Conservation (phyloP, 23 red algal genomes). For the Gracilaria domingensis region DNA sequence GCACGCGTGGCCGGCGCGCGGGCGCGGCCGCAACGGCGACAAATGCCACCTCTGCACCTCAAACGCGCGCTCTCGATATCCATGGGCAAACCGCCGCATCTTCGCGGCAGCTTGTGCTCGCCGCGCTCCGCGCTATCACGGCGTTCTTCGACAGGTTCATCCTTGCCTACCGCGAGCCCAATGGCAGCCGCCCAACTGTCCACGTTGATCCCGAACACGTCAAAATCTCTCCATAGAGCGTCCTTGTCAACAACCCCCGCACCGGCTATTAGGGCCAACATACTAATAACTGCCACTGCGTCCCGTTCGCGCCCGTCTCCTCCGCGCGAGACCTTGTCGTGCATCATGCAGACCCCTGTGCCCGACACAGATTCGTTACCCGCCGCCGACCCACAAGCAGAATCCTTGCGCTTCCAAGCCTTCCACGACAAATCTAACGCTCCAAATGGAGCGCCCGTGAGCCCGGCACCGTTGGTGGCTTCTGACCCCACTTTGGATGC, state of each 20-base stretch:
- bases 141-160: conserved; percentile 19
- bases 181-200: conserved; percentile 16
- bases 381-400: conserved; percentile 8
- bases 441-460: background rate
- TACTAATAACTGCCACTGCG: background rate
- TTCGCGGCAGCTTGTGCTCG: background rate
- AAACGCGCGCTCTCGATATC: background rate
- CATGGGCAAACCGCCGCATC: background rate
- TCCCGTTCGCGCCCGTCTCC: background rate
- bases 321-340: background rate
- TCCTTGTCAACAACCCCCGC: background rate
- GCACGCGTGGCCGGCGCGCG: background rate
- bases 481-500: background rate
- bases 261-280: background rate
- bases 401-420: background rate
- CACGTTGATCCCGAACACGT: conserved; percentile 25
- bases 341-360: background rate
- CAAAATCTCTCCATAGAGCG: background rate
- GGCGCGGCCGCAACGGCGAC: background rate
- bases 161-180: background rate
- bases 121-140: background rate
- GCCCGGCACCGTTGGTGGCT: background rate
- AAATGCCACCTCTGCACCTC: background rate
- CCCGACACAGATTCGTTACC: conserved; percentile 3
- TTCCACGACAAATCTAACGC: background rate